Evolutionary conservation across 495 filamentous ascomycete genomes (phyloP).

Genomic region (Podospora didyma): DNA sequence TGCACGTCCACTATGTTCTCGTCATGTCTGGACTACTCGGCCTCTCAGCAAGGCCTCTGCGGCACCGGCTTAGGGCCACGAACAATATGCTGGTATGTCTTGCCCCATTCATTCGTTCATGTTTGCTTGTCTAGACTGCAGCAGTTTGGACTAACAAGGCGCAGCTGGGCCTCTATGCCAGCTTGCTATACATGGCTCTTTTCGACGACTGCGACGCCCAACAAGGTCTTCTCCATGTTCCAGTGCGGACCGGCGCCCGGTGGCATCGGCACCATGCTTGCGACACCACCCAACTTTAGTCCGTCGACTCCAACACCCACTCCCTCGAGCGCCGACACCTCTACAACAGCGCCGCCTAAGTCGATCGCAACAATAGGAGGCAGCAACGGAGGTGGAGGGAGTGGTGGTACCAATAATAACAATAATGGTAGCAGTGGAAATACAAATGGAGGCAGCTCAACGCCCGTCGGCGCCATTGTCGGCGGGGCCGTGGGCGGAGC

Average conservation of each 20-base stretch:
- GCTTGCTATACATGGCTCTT: constrained; percentile 6
- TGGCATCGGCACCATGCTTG: constrained; percentile 3
- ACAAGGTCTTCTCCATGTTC: constrained; percentile 13
- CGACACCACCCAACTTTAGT: constrained; percentile 1
- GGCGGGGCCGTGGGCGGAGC: constrained; percentile 40
- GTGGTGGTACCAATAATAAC: neutral
- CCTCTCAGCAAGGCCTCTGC: constrained; percentile 6
- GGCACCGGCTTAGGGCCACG: neutral
- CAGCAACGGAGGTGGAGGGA: neutral
- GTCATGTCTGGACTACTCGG: constrained; percentile 10
- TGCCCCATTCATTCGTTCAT: neutral
- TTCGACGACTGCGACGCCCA: constrained; percentile 7
- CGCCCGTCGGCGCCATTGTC: constrained; percentile 28
- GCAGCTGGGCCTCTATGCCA: constrained; percentile 7
- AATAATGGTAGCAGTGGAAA: neutral
- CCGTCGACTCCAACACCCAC: neutral
- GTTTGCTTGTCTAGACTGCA: too few species aligned
- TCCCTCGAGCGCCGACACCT: neutral
- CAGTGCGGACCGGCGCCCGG: neutral
- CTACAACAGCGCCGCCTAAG: neutral
- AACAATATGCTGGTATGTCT: constrained; percentile 13
- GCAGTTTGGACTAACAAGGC: too few species aligned
- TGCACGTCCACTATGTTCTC: constrained; percentile 13
- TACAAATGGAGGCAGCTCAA: constrained; percentile 1
- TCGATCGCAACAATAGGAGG: neutral